Conservation (phyloP, 768 basidiomycete genomes). For the Multifurca ochricompacta region DNA sequence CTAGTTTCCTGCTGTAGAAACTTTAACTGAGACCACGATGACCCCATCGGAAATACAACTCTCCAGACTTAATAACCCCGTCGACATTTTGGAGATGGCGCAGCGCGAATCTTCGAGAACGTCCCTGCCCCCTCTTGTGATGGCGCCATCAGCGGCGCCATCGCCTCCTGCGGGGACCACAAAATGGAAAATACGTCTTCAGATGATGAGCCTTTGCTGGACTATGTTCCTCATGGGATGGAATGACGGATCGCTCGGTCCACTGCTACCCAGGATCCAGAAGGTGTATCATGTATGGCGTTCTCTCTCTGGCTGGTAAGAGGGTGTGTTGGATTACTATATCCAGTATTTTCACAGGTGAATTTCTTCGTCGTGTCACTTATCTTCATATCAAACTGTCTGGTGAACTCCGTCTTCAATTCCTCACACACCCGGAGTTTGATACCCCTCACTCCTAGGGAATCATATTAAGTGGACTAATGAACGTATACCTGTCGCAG, state of each 20-base stretch:
- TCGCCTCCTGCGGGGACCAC: background rate
- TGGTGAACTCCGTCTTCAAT: background rate
- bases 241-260: slow-evolving; percentile 18
- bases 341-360: slow-evolving; percentile 1
- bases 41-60: no score
- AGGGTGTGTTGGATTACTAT: background rate
- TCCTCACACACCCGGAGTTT: no score
- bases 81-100: no score
- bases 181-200: background rate
- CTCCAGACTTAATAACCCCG: no score
- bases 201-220: slow-evolving; percentile 7
- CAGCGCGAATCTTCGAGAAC: no score
- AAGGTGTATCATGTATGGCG: slow-evolving; percentile 10
- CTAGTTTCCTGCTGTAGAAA: no score
- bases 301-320: no score
- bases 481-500: slow-evolving; percentile 1
- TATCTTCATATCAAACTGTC: slow-evolving; percentile 10
- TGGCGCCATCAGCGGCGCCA: no score
- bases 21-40: no score
- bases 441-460: no score
- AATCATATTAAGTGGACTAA: background rate
- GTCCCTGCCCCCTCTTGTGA: no score
- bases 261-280: slow-evolving; percentile 19
- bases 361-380: slow-evolving; percentile 19
- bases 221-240: slow-evolving; percentile 16